These are phyloP conservation scores for Blumeria hordei DNA, from an alignment of 2,329 filamentous ascomycete genomes.

Conservation along the genomic window DNA sequence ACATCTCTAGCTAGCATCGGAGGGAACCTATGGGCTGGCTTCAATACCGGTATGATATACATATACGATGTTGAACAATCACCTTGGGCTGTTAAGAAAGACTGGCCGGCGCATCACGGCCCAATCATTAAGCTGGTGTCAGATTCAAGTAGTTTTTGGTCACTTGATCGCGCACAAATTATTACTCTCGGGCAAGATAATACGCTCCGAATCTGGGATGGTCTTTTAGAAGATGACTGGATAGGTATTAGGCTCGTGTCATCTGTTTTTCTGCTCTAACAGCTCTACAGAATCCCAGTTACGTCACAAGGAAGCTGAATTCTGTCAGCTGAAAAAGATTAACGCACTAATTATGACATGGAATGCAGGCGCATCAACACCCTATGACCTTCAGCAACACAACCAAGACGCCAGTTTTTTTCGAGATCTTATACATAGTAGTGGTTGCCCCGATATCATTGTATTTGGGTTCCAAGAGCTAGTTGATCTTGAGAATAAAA, in stretches of 20 bases:
- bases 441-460: conserved; percentile 63
- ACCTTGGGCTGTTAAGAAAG: conserved; percentile 83
- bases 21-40: conserved; percentile 71
- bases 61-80: conserved; percentile 64
- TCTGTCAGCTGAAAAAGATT: conserved; percentile 66
- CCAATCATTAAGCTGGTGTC: conserved; percentile 55
- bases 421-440: conserved; percentile 50
- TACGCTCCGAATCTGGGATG: conserved; percentile 70
- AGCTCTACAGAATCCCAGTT: conserved; percentile 43
- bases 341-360: conserved; percentile 69
- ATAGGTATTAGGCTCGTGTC: conserved; percentile 27
- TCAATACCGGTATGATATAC: conserved; percentile 81
- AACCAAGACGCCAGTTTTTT: conserved; percentile 55
- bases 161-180: conserved; percentile 61
- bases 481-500: conserved; percentile 95
- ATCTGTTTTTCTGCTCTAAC: background rate
- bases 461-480: conserved; percentile 96
- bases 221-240: conserved; percentile 80
- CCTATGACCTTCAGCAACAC: conserved; percentile 49
- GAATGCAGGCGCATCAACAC: conserved; percentile 96
- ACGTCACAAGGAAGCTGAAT: conserved; percentile 61
- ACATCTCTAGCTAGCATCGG: conserved; percentile 65
- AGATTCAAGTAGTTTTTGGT: conserved; percentile 67
- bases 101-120: conserved; percentile 78
- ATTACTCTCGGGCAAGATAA: conserved; percentile 74